These are phyloP conservation scores for Fonsecaea nubica DNA, from an alignment of 2,329 filamentous ascomycete genomes.

Conservation along the genomic window DNA sequence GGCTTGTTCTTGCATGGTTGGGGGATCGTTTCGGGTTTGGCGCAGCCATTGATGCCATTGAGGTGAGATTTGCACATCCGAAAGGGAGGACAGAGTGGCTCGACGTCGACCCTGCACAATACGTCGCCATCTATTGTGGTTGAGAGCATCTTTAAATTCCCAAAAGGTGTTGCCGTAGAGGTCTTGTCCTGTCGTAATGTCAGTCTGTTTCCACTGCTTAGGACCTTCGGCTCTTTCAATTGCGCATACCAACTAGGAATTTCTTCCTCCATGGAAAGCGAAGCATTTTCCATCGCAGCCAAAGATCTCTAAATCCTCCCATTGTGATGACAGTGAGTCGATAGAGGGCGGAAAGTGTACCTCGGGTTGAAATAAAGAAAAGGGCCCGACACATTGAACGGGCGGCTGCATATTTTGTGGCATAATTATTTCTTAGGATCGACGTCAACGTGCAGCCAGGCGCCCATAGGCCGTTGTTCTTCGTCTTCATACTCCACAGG, in stretches of 20 bases:
- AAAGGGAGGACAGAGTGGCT: slow-evolving; percentile 63
- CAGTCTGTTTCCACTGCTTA: slow-evolving; percentile 11
- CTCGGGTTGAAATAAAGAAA: neutral
- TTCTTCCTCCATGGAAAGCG: slow-evolving; percentile 67
- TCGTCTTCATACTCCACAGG: slow-evolving; percentile 3
- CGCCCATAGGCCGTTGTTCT: neutral
- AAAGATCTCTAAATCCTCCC: slow-evolving; percentile 56
- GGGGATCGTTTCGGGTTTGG: slow-evolving; percentile 63
- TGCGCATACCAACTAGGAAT: slow-evolving; percentile 61
- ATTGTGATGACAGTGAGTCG: slow-evolving; percentile 38
- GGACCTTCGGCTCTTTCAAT: neutral
- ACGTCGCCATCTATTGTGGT: slow-evolving; percentile 60
- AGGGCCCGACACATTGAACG: neutral
- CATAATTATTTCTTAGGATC: slow-evolving; percentile 22
- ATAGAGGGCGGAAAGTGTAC: slow-evolving; percentile 32
- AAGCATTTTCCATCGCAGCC: slow-evolving; percentile 69
- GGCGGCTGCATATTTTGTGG: slow-evolving; percentile 18
- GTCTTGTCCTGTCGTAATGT: slow-evolving; percentile 59
- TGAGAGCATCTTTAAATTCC: slow-evolving; percentile 67
- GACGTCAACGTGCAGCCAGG: slow-evolving; percentile 33
- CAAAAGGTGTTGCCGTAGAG: slow-evolving; percentile 70
- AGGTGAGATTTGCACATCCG: slow-evolving; percentile 66
- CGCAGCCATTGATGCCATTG: slow-evolving; percentile 74
- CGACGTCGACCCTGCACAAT: slow-evolving; percentile 63
- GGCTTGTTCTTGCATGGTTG: slow-evolving; percentile 64